A percentile compares a stretch with the other conserved stretches of the same genome.
Evolutionary conservation across 768 basidiomycete genomes (phyloP).

Genomic region (Holtermanniella nyarrowii): DNA sequence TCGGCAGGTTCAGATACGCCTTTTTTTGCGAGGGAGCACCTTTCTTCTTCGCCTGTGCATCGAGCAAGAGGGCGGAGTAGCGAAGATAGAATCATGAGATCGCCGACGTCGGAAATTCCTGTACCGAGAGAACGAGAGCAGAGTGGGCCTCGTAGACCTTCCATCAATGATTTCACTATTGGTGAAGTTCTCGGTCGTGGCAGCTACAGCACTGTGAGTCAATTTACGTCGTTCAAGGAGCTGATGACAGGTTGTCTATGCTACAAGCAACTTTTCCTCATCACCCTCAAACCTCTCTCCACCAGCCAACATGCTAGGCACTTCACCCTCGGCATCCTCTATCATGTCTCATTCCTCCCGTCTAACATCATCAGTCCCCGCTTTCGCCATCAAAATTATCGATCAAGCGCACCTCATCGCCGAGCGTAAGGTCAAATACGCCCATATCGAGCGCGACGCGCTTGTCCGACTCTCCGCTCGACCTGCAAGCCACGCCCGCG

Average conservation of each 20-base stretch:
- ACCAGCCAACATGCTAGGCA: conserved; percentile 7
- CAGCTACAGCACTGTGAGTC: conserved; percentile 40
- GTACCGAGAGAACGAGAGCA: conserved; percentile 6
- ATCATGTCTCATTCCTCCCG: conserved; percentile 19
- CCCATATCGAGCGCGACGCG: conserved; percentile 41
- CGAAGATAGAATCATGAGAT: conserved; percentile 15
- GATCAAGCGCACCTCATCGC: conserved; percentile 40
- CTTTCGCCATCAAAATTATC: conserved; percentile 42
- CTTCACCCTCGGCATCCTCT: conserved; percentile 13
- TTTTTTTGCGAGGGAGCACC: not conserved
- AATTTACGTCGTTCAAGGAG: not conserved
- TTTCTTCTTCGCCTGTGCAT: not conserved
- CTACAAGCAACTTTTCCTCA: not conserved
- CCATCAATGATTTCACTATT: conserved; percentile 36
- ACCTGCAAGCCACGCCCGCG: not conserved
- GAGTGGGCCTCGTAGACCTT: conserved; percentile 14
- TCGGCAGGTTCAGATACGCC: conserved; percentile 3
- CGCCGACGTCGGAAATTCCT: conserved; percentile 3
- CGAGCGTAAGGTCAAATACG: conserved; percentile 42
- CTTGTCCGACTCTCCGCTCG: conserved; percentile 35
- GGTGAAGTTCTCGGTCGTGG: conserved; percentile 41
- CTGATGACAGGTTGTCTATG: not conserved
- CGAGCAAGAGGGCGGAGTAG: conserved; percentile 21
- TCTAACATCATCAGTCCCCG: conserved; percentile 8
- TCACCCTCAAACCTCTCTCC: conserved; percentile 13